Percentiles rank a stretch among this genome's conserved stretches.
Evolutionary conservation across 768 basidiomycete genomes (phyloP).

Genomic region (Auricularia cornea): DNA sequence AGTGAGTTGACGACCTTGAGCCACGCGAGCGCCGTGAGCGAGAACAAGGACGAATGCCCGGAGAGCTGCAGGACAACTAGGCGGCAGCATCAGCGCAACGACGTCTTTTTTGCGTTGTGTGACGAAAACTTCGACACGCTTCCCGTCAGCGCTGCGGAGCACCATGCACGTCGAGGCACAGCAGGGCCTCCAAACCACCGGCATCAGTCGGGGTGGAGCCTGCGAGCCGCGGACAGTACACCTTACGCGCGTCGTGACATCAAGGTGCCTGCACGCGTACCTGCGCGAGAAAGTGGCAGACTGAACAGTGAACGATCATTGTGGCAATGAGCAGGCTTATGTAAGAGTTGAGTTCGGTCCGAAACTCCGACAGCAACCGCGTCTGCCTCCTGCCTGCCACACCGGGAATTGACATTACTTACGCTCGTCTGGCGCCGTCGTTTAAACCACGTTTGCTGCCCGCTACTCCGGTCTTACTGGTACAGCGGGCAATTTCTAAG

Average conservation of each 20-base stretch:
- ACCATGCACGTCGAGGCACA: conserved; percentile 68
- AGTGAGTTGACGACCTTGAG: conserved; percentile 77
- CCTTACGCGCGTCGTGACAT: too few species aligned
- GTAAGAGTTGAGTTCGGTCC: too few species aligned
- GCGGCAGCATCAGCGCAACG: conserved; percentile 79
- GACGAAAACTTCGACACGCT: conserved; percentile 59
- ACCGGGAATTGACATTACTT: too few species aligned
- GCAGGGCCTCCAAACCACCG: conserved; percentile 71
- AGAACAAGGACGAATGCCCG: conserved; percentile 67
- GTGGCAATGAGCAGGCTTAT: too few species aligned
- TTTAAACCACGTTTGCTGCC: too few species aligned
- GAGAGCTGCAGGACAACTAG: conserved; percentile 67
- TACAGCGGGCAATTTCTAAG: too few species aligned
- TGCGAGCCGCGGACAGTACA: conserved; percentile 62
- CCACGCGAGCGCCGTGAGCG: conserved; percentile 56
- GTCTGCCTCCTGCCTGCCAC: too few species aligned
- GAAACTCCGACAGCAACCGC: too few species aligned
- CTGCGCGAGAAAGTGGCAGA: conserved; percentile 90
- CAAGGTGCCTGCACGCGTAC: conserved; percentile 87
- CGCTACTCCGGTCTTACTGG: too few species aligned
- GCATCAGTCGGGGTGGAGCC: conserved; percentile 50
- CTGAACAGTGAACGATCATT: too few species aligned
- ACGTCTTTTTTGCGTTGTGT: conserved; percentile 89
- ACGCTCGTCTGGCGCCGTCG: too few species aligned
- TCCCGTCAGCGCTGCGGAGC: conserved; percentile 26